Percentiles rank a stretch among this genome's conserved stretches.
Conservation (phyloP, 2,329 filamentous ascomycete genomes). For the Lecanicillium sp. region DNA sequence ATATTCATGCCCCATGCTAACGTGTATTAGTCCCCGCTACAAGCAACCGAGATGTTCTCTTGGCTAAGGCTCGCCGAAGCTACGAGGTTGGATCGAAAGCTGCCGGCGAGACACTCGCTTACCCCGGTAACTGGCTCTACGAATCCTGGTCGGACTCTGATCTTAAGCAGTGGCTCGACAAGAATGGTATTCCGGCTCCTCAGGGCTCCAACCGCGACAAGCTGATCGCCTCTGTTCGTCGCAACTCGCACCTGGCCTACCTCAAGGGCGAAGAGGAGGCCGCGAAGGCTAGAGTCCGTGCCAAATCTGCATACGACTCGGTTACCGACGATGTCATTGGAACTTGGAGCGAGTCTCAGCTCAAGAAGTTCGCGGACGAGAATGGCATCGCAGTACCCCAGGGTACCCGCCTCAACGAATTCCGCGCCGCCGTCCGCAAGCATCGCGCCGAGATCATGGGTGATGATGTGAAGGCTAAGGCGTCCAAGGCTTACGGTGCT, state of each 20-base stretch:
- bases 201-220: constrained; percentile 82
- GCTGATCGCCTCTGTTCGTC: constrained; percentile 81
- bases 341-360: constrained; percentile 78
- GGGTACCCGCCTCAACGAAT: constrained; percentile 83
- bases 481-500: constrained; percentile 58
- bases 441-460: constrained; percentile 67
- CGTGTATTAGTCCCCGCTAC: constrained; percentile 64
- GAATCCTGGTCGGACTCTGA: constrained; percentile 88
- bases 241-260: constrained; percentile 77
- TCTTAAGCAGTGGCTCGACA: constrained; percentile 88
- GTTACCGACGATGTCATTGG: constrained; percentile 81
- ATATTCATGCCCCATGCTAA: constrained; percentile 3
- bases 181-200: constrained; percentile 76
- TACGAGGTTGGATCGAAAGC: constrained; percentile 75
- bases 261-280: constrained; percentile 58
- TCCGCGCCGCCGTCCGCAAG: constrained; percentile 84
- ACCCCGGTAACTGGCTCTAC: constrained; percentile 95
- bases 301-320: constrained; percentile 63
- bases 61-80: constrained; percentile 71
- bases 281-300: constrained; percentile 56
- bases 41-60: constrained; percentile 73
- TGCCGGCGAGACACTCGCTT: constrained; percentile 68
- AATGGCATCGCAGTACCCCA: constrained; percentile 83
- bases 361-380: constrained; percentile 92
- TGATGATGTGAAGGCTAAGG: constrained; percentile 54